Percentiles rank a stretch among this genome's conserved stretches.
Conservation (phyloP, 371 early-diverging fungal species). For the Lichtheimia ornata region DNA sequence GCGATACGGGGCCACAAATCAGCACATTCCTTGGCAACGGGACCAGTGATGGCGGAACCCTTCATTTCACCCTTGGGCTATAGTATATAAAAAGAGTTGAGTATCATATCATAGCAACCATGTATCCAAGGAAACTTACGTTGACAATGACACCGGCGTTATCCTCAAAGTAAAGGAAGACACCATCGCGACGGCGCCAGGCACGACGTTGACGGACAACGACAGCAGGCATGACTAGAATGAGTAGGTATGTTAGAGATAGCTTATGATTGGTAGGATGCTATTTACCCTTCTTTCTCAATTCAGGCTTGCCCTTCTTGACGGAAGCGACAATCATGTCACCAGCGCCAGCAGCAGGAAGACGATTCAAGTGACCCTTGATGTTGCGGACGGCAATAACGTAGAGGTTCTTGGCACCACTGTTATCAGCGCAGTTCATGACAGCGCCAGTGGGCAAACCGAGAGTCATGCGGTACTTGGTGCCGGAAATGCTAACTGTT, state of each 20-base stretch:
- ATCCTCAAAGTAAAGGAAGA: conserved; percentile 96
- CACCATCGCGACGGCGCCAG: conserved; percentile 98
- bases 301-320: conserved; percentile 99
- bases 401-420: conserved; percentile 99
- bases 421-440: conserved; percentile 99
- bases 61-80: conserved; percentile 99
- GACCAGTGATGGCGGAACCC: conserved; percentile 99
- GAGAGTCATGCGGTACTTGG: conserved; percentile 97
- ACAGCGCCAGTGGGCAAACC: conserved; percentile 98
- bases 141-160: conserved; percentile 50
- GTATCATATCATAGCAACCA: not conserved
- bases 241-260: too few species aligned
- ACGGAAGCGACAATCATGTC: conserved; percentile 99
- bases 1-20: conserved; percentile 99
- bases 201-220: conserved; percentile 99
- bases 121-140: conserved; percentile 20
- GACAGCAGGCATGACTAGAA: conserved; percentile 95
- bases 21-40: conserved; percentile 99
- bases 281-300: conserved; percentile 93
- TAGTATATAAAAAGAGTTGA: conserved; percentile 10
- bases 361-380: conserved; percentile 97
- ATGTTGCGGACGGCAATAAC: conserved; percentile 98
- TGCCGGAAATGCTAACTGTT: conserved; percentile 73
- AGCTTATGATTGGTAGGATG: not conserved
- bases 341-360: conserved; percentile 99